These are phyloP conservation scores for Geotrichum carabidarum DNA, from an alignment of 1,139 yeast genomes.

Conservation along the genomic window DNA sequence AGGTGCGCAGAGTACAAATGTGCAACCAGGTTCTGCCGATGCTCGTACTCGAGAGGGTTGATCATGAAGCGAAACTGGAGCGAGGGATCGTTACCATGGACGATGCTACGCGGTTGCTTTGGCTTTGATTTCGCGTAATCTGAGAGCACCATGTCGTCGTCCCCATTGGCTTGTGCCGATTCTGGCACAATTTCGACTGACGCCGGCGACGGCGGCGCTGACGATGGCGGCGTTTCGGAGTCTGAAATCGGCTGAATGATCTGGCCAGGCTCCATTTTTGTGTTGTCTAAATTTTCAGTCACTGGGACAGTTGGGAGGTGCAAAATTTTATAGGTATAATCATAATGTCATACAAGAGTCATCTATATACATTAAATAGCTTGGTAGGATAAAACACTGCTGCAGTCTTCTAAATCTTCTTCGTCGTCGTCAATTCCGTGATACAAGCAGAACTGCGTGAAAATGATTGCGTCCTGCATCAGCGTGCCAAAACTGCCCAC, in stretches of 20 bases:
- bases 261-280: too few relatives aligned
- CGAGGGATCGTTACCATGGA: not conserved
- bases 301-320: too few relatives aligned
- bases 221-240: too few relatives aligned
- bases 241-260: too few relatives aligned
- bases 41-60: not conserved
- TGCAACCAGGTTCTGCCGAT: conserved; percentile 24
- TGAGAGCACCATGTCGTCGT: not conserved
- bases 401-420: not conserved
- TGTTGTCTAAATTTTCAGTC: too few relatives aligned
- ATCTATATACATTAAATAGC: conserved; percentile 3
- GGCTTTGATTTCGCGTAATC: not conserved
- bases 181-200: not conserved
- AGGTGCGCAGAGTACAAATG: conserved; percentile 32
- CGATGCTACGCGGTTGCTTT: not conserved
- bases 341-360: not conserved
- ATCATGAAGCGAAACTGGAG: not conserved
- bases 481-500: conserved; percentile 89
- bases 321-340: too few relatives aligned
- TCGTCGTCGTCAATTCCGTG: conserved; percentile 35
- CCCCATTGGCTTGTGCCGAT: not conserved
- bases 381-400: not conserved
- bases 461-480: conserved; percentile 70
- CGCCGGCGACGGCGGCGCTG: not conserved
- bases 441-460: conserved; percentile 80